phyloP scores from a whole-genome alignment of 1,284 basidiomycete species.

The Porodaedalea pini region DNA sequence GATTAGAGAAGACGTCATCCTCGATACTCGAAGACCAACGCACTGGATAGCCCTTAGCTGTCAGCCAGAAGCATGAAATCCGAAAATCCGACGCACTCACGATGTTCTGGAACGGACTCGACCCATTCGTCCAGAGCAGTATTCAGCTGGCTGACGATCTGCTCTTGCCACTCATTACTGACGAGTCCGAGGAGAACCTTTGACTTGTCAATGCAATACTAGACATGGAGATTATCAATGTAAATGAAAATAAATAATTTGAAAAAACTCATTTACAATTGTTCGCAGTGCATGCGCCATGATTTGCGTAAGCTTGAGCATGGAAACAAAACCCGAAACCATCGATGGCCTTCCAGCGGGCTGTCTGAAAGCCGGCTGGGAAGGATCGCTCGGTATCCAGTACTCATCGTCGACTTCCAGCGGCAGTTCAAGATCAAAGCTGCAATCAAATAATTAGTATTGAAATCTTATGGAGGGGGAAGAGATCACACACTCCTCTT shows the following conservation, averaged over 20 bases:
- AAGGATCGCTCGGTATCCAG: slow-evolving; percentile 59
- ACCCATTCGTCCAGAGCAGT: slow-evolving; percentile 70
- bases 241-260: slow-evolving; percentile 13
- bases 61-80: slow-evolving; percentile 9
- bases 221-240: slow-evolving; percentile 7
- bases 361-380: slow-evolving; percentile 51
- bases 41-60: slow-evolving; percentile 39
- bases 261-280: slow-evolving; percentile 45
- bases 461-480: not conserved
- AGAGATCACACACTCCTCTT: slow-evolving; percentile 66
- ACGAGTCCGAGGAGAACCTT: slow-evolving; percentile 48
- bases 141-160: slow-evolving; percentile 70
- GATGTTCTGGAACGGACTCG: slow-evolving; percentile 62
- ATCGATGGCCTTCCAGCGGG: slow-evolving; percentile 59
- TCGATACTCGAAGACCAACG: slow-evolving; percentile 63
- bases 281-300: slow-evolving; percentile 67
- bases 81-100: slow-evolving; percentile 39
- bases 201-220: slow-evolving; percentile 74
- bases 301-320: slow-evolving; percentile 70
- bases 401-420: slow-evolving; percentile 85
- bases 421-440: slow-evolving; percentile 76
- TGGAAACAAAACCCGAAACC: slow-evolving; percentile 61
- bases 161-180: slow-evolving; percentile 52
- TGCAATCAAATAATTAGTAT: slow-evolving; percentile 28
- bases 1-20: slow-evolving; percentile 53